A percentile compares a stretch with the other conserved stretches of the same genome.
Evolutionary conservation across 2,329 filamentous ascomycete species (phyloP).

Genomic region (Fusarium heterosporum): DNA sequence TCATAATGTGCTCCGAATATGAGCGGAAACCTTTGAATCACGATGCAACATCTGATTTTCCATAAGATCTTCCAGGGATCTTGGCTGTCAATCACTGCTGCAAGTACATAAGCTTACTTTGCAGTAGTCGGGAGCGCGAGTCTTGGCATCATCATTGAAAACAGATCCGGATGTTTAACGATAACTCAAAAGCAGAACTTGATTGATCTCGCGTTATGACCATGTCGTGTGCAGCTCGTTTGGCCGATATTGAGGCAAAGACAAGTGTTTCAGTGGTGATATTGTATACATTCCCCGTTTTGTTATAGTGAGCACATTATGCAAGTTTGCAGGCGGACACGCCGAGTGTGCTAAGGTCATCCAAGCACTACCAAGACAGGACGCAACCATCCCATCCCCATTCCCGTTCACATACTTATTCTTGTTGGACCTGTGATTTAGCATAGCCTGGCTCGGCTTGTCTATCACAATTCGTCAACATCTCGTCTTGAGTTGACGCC

Average conservation of each 20-base stretch:
- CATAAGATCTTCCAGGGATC: conserved; percentile 1
- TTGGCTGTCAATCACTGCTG: conserved; percentile 5
- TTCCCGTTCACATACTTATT: neutral
- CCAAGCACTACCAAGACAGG: conserved; percentile 19
- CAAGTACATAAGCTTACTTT: conserved; percentile 12
- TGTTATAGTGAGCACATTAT: conserved; percentile 17
- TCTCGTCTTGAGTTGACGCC: neutral
- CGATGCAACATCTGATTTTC: neutral
- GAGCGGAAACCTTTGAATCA: neutral
- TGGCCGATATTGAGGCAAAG: conserved; percentile 3
- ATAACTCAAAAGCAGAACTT: conserved; percentile 23
- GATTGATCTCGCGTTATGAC: conserved; percentile 1
- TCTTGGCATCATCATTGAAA: conserved; percentile 33
- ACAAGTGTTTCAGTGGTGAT: conserved; percentile 12
- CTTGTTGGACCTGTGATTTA: neutral
- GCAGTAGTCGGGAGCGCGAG: conserved; percentile 13
- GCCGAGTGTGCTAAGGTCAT: conserved; percentile 7
- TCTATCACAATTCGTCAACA: conserved; percentile 12
- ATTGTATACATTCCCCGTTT: conserved; percentile 24
- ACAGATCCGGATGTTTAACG: conserved; percentile 8
- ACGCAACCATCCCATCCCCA: neutral
- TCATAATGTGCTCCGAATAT: conserved; percentile 6
- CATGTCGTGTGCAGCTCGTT: neutral
- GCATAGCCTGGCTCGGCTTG: conserved; percentile 17
- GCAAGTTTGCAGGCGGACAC: conserved; percentile 6